phyloP scores from a whole-genome alignment of 352 stramenopile species.

The Phytophthora colocasiae region DNA sequence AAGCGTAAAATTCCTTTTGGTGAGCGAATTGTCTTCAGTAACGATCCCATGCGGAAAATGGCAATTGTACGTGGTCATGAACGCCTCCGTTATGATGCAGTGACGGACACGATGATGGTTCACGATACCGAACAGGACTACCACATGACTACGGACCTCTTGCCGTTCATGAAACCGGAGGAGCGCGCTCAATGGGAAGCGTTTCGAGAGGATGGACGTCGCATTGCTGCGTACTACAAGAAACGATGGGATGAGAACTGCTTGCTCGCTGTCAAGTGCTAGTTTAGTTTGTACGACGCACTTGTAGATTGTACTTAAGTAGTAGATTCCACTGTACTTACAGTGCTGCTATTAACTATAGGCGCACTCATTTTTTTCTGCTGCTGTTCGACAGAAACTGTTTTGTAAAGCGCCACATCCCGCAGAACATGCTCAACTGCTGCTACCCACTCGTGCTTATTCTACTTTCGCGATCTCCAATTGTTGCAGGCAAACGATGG shows the following conservation, averaged over 20 bases:
- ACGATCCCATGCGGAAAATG: conserved; percentile 64
- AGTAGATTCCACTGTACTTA: not conserved
- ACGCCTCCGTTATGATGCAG: conserved; percentile 50
- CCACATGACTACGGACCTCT: conserved; percentile 43
- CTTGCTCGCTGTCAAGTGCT: conserved; percentile 28
- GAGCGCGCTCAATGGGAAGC: conserved; percentile 34
- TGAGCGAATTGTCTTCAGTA: conserved; percentile 50
- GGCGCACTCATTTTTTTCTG: too few relatives aligned
- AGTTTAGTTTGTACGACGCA: not conserved
- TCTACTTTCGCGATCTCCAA: too few relatives aligned
- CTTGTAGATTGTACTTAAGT: not conserved
- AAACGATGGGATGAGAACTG: conserved; percentile 51
- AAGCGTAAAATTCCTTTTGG: conserved; percentile 44
- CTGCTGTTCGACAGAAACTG: too few relatives aligned
- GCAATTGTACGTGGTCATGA: conserved; percentile 50
- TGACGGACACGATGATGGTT: conserved; percentile 51
- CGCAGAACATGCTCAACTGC: too few relatives aligned
- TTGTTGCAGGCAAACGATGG: too few relatives aligned
- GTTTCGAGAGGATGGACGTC: conserved; percentile 41
- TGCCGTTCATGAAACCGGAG: conserved; percentile 26
- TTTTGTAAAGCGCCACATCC: too few relatives aligned
- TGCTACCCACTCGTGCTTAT: too few relatives aligned
- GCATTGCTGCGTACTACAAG: conserved; percentile 54
- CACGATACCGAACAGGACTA: conserved; percentile 56
- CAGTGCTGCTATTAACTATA: too few relatives aligned